A percentile compares a stretch with the other conserved stretches of the same genome.
phyloP scores from a whole-genome alignment of 768 basidiomycete genomes.

The Hygrocybe coccinea region DNA sequence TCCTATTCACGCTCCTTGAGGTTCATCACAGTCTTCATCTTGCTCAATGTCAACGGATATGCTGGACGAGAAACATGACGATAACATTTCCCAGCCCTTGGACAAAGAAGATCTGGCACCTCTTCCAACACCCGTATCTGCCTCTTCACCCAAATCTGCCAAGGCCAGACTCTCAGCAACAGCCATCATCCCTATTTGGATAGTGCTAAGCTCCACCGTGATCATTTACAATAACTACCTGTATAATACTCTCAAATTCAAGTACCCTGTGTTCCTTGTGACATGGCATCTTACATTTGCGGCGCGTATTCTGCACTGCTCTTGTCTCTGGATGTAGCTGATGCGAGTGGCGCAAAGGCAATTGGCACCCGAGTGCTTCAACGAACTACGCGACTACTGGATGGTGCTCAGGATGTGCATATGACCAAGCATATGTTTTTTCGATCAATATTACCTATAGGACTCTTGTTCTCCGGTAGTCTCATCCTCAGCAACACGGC shows the following conservation, averaged over 20 bases:
- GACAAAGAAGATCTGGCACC: constrained; percentile 13
- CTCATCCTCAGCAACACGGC: constrained; percentile 89
- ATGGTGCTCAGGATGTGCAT: constrained; percentile 72
- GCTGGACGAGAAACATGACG: background rate
- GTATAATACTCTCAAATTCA: constrained; percentile 79
- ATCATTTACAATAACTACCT: constrained; percentile 96
- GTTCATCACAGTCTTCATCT: background rate
- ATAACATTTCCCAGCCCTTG: background rate
- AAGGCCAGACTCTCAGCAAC: constrained; percentile 59
- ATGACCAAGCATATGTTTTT: constrained; percentile 77
- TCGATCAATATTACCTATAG: constrained; percentile 88
- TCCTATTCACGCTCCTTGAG: too few species aligned
- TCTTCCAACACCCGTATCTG: constrained; percentile 57
- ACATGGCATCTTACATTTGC: constrained; percentile 80
- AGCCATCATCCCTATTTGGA: constrained; percentile 89
- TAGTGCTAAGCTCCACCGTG: constrained; percentile 79
- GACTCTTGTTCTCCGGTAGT: constrained; percentile 87
- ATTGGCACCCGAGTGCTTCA: constrained; percentile 83
- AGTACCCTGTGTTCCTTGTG: constrained; percentile 88
- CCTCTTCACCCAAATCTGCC: constrained; percentile 31
- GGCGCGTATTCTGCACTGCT: constrained; percentile 31
- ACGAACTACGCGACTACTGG: constrained; percentile 75
- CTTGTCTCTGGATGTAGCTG: background rate
- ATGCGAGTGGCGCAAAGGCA: constrained; percentile 36
- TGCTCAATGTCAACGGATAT: background rate